Evolutionary conservation across 78 protist species (phyloP).

Genomic region (Pigoraptor vietnamica): DNA sequence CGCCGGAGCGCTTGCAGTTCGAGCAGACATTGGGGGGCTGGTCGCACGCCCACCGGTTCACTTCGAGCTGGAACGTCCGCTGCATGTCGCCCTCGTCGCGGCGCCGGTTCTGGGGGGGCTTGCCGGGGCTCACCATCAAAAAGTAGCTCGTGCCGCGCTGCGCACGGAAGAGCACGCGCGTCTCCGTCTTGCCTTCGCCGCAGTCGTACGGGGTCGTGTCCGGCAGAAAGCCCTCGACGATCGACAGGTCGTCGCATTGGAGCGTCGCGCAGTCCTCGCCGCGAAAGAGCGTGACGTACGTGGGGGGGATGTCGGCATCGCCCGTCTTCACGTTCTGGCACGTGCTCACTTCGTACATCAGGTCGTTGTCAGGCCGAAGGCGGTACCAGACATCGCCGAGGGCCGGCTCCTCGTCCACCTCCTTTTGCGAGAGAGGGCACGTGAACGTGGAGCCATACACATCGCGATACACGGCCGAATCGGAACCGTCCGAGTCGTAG

Average conservation of each 20-base stretch:
- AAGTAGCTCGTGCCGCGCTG: background rate
- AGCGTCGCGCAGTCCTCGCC: background rate
- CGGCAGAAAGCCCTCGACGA: background rate
- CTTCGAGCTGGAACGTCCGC: background rate
- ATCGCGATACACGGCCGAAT: background rate
- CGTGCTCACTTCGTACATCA: background rate
- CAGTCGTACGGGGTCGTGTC: background rate
- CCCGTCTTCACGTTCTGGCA: background rate
- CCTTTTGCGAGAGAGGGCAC: background rate
- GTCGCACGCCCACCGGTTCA: background rate
- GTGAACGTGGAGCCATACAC: background rate
- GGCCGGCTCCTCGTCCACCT: background rate
- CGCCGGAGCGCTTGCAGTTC: background rate
- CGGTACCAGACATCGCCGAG: background rate
- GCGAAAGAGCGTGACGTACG: background rate
- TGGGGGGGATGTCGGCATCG: background rate
- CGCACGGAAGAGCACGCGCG: background rate
- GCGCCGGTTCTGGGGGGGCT: background rate
- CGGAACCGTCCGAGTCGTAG: background rate
- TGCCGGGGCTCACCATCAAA: background rate
- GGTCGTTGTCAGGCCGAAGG: background rate
- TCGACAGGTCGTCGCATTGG: background rate
- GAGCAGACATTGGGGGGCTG: background rate
- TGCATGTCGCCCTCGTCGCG: background rate
- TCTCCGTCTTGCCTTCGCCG: background rate